Percentiles rank a stretch among this genome's conserved stretches.
These are phyloP conservation scores for Hyaloscypha bicolor DNA, from an alignment of 495 filamentous ascomycete species.

Conservation along the genomic window DNA sequence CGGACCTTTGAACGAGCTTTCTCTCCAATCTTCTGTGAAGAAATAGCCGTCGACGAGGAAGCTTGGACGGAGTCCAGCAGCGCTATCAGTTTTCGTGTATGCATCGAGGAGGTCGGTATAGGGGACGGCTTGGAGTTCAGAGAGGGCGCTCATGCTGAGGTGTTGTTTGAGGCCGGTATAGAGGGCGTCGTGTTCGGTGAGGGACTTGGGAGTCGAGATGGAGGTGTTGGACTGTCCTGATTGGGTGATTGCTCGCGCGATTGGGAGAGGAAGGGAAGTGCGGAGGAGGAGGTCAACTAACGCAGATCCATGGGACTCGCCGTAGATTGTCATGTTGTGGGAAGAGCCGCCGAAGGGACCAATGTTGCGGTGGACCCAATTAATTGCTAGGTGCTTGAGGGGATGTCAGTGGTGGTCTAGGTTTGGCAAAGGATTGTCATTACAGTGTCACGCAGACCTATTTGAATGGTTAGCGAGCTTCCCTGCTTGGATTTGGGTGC, in stretches of 20 bases:
- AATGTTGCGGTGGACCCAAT: constrained; percentile 52
- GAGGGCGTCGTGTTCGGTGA: background rate
- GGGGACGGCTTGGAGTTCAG: constrained; percentile 1
- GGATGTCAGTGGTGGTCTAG: background rate
- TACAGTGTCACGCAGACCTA: constrained; percentile 4
- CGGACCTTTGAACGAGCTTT: constrained; percentile 1
- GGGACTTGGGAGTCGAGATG: constrained; percentile 7
- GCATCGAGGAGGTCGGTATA: constrained; percentile 5
- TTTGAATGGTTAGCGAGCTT: too few species aligned
- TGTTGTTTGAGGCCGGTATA: background rate
- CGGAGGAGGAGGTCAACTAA: constrained; percentile 3
- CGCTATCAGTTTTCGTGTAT: background rate
- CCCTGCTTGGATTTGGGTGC: too few species aligned
- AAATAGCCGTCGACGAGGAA: constrained; percentile 5
- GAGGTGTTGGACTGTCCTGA: constrained; percentile 4
- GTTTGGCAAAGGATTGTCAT: background rate
- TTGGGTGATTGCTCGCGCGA: constrained; percentile 14
- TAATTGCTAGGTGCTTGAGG: constrained; percentile 51
- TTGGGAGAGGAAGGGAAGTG: background rate
- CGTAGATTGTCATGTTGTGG: constrained; percentile 48
- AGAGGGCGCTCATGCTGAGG: constrained; percentile 3
- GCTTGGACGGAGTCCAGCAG: background rate
- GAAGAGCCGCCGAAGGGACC: constrained; percentile 56
- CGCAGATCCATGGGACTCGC: constrained; percentile 44
- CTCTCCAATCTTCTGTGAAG: constrained; percentile 5